phyloP scores from a whole-genome alignment of 306 rosid species.

The Lathyrus tuberosus region DNA sequence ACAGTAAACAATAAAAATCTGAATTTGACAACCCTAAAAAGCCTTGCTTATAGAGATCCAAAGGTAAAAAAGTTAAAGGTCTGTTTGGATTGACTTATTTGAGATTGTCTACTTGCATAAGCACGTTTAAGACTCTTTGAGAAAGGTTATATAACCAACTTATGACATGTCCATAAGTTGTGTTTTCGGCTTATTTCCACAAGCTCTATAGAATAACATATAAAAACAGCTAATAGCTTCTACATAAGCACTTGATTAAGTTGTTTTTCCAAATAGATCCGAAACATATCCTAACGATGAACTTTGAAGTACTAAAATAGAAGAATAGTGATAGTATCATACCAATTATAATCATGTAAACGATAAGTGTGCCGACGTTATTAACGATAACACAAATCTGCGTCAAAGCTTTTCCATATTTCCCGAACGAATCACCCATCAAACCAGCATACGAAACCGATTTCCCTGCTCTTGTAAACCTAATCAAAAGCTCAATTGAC shows the following conservation, averaged over 20 bases:
- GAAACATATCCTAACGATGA: conserved; percentile 32
- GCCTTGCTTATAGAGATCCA: neutral
- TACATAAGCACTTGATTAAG: neutral
- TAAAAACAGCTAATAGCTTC: neutral
- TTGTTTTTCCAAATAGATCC: neutral
- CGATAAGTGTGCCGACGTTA: conserved; percentile 80
- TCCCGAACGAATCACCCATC: conserved; percentile 88
- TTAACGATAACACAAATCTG: conserved; percentile 72
- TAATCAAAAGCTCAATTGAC: conserved; percentile 71
- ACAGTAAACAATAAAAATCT: conserved; percentile 38
- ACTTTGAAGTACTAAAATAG: conserved; percentile 9
- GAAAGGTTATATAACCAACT: neutral
- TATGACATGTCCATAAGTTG: neutral
- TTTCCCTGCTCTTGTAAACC: conserved; percentile 87
- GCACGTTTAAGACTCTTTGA: neutral
- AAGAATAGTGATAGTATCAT: conserved; percentile 43
- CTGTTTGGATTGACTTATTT: neutral
- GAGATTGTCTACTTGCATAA: neutral
- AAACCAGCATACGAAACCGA: conserved; percentile 75
- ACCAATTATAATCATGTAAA: conserved; percentile 95
- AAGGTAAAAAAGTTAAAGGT: neutral
- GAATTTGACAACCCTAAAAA: conserved; percentile 39
- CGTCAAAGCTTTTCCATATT: conserved; percentile 62
- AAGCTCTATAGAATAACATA: neutral
- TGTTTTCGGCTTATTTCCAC: neutral